Base-by-base conservation (phyloP, 208 protist species). In the Vickermania spadyakhi region DNA sequence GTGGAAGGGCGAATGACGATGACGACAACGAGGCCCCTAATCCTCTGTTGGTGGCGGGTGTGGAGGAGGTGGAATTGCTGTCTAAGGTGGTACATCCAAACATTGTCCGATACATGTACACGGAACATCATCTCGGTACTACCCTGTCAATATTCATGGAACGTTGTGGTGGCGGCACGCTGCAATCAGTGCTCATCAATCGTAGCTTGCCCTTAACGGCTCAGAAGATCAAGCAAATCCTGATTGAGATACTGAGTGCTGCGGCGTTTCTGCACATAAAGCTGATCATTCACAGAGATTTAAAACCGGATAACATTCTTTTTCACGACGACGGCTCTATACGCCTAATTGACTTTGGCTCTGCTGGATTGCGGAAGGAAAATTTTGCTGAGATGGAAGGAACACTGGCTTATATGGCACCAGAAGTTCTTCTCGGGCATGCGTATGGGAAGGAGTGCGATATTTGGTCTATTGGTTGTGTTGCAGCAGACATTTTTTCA, bases 401-500 rank as follows among this genome's bases (percentile, higher is more conserved):
- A 26, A 91, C 87, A 2, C 79, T 94, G 64, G 77, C 74, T 4
- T 97, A 97, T 74, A 95, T 96, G 77, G 92, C 95, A 0, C 89
- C 91, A 2, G 86, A 96, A 67, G 89, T 96, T 13, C 58, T 97
- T 2, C 60, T 97, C 0, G 85, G 87, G 2, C 75, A 91, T 13
- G 66, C 79, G 51, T 98, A 97, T 64, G 88, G 83, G 52, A 77
- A 84, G n/a, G 78, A 84, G 49, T 95, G 96, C 56, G 93, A 98
- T 73, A 79, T 98, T 50, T 98, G 93, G 92, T 96, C 91, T 4
- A 80, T 97, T 59, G 93, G 93, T 22, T 97, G 93, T 72, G 97
- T 98, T 60, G 75, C 94, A 0, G 96, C 89, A 0, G 92, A 97
- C 63, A 69, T 96, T 28, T 76, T 91, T 18, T 76, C 49, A 14